Conservation (phyloP, 331 rosid genomes). For the Stylosanthes scabra region DNA sequence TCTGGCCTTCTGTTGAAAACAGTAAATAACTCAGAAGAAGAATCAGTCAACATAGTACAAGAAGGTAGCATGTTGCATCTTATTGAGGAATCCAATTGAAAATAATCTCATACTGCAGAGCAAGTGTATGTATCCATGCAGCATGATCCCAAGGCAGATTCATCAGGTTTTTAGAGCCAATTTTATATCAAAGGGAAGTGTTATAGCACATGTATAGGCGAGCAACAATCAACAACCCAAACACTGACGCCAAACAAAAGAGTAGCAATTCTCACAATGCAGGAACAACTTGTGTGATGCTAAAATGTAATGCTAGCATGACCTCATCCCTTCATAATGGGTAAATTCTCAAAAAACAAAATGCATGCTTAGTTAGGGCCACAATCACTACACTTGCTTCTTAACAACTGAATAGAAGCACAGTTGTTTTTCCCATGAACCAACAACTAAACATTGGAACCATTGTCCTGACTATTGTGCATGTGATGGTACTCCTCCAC, state of each 20-base stretch:
- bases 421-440: slow-evolving; percentile 16
- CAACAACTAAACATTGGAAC: slow-evolving; percentile 19
- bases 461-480: background rate
- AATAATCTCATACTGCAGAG: slow-evolving; percentile 14
- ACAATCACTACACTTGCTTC: slow-evolving; percentile 28
- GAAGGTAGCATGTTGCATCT: slow-evolving; percentile 35
- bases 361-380: slow-evolving; percentile 34
- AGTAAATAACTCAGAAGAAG: slow-evolving; percentile 28
- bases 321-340: slow-evolving; percentile 40
- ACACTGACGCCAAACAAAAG: slow-evolving; percentile 38
- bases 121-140: slow-evolving; percentile 33
- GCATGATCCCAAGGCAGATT: slow-evolving; percentile 34
- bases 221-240: slow-evolving; percentile 42
- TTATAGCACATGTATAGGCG: slow-evolving; percentile 36
- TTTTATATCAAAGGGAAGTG: slow-evolving; percentile 19
- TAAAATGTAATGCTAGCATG: slow-evolving; percentile 32
- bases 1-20: slow-evolving; percentile 40
- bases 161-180: slow-evolving; percentile 36
- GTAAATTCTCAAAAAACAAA: slow-evolving; percentile 23
- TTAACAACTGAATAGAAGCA: slow-evolving; percentile 33
- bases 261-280: slow-evolving; percentile 42
- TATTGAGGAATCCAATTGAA: slow-evolving; percentile 14
- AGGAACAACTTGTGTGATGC: slow-evolving; percentile 30
- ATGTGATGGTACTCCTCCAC: slow-evolving; percentile 23
- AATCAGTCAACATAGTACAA: slow-evolving; percentile 39